phyloP scores from a whole-genome alignment of 495 filamentous ascomycete species.

The Penicillium longicatenatum region DNA sequence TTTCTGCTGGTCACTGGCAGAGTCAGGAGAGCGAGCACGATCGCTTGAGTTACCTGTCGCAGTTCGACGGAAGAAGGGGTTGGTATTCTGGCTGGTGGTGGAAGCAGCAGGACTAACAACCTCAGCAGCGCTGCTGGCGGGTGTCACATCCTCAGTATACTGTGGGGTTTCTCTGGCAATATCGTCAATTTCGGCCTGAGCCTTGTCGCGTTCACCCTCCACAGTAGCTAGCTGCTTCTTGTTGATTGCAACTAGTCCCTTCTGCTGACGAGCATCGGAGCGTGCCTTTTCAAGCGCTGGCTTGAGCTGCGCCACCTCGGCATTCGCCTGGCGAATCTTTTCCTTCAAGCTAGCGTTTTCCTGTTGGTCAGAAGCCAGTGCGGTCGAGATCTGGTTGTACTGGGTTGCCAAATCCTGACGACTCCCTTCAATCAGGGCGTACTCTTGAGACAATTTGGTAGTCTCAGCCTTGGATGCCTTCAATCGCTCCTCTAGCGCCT shows the following conservation, averaged over 20 bases:
- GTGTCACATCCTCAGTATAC: conserved; percentile 41
- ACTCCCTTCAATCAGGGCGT: conserved; percentile 76
- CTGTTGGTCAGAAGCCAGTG: conserved; percentile 81
- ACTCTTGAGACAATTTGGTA: conserved; percentile 77
- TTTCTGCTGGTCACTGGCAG: conserved; percentile 56
- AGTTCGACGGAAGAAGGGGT: conserved; percentile 85
- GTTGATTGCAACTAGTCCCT: conserved; percentile 93
- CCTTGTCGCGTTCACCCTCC: conserved; percentile 82
- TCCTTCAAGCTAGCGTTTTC: conserved; percentile 88
- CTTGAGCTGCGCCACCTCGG: conserved; percentile 77
- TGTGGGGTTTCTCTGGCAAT: conserved; percentile 57
- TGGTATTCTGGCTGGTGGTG: conserved; percentile 74
- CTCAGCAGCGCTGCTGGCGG: conserved; percentile 44
- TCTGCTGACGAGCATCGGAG: conserved; percentile 88
- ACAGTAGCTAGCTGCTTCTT: conserved; percentile 93
- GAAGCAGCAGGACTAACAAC: conserved; percentile 69
- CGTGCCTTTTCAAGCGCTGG: conserved; percentile 89
- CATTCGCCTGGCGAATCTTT: conserved; percentile 77
- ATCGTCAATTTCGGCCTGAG: conserved; percentile 75
- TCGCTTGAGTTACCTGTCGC: conserved; percentile 63
- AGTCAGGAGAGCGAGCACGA: conserved; percentile 50
- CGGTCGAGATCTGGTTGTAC: conserved; percentile 71
- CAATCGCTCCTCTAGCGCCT: conserved; percentile 80
- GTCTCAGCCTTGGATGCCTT: conserved; percentile 74
- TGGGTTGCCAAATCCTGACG: conserved; percentile 85